Percentiles rank a stretch among this genome's conserved stretches.
phyloP scores from a whole-genome alignment of 2,329 filamentous ascomycete species.

The Zymoseptoria brevis region DNA sequence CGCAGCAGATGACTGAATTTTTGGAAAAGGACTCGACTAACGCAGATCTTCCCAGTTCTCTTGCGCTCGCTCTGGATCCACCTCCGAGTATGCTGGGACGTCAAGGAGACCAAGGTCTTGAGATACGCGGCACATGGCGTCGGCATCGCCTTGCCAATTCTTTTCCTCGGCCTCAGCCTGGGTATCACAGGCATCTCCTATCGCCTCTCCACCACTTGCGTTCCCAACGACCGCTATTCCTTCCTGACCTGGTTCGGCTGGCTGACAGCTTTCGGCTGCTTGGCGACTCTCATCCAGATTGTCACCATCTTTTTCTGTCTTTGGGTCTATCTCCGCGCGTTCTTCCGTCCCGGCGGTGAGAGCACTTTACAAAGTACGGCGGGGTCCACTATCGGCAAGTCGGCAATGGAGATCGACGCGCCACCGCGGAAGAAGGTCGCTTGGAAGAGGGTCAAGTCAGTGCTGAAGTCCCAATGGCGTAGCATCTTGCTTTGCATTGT shows the following conservation, averaged over 20 bases:
- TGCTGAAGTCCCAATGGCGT: constrained; percentile 75
- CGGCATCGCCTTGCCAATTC: constrained; percentile 25
- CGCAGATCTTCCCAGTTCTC: constrained; percentile 45
- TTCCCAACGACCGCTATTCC: constrained; percentile 59
- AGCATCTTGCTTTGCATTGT: constrained; percentile 72
- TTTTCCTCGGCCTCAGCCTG: constrained; percentile 38
- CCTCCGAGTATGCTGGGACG: constrained; percentile 33
- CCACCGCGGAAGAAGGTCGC: constrained; percentile 12
- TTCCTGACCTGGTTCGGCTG: constrained; percentile 32
- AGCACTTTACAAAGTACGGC: constrained; percentile 84
- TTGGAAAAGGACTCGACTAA: not conserved
- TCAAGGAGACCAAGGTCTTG: constrained; percentile 26
- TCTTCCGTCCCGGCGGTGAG: constrained; percentile 56
- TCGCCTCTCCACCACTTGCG: constrained; percentile 71
- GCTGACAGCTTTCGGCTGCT: constrained; percentile 29
- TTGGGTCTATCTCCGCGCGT: constrained; percentile 26
- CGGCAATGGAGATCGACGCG: not conserved
- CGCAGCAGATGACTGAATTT: not conserved
- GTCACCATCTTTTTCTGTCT: constrained; percentile 32
- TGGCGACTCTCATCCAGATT: constrained; percentile 29
- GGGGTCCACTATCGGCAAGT: constrained; percentile 38
- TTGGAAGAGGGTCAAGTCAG: constrained; percentile 63
- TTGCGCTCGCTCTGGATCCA: constrained; percentile 33
- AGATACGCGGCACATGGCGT: constrained; percentile 26
- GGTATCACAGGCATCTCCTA: constrained; percentile 31